Evolutionary conservation across 2,329 filamentous ascomycete species (phyloP).

Genomic region (Paramyrothecium roridum): DNA sequence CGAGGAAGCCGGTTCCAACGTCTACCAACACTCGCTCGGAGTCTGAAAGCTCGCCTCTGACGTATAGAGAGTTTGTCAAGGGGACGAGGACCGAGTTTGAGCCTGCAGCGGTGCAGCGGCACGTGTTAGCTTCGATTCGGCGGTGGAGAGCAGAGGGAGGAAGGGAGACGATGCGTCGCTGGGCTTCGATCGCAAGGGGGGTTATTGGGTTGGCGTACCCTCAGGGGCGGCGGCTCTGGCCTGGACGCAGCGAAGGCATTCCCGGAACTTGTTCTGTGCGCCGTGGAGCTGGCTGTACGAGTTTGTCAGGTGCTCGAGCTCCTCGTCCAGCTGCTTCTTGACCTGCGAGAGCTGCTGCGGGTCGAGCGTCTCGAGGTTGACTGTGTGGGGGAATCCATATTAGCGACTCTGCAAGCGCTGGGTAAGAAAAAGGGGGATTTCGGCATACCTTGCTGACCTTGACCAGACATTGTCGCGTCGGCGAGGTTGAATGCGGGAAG

Average conservation of each 20-base stretch:
- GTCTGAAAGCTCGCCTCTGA: constrained; percentile 75
- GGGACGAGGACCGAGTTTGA: constrained; percentile 76
- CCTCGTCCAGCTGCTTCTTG: constrained; percentile 94
- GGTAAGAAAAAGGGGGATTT: too few species aligned
- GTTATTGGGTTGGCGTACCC: constrained; percentile 24
- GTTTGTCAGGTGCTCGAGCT: constrained; percentile 87
- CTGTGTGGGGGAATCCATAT: constrained; percentile 24
- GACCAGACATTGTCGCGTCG: constrained; percentile 4
- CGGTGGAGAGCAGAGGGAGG: background rate
- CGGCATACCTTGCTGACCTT: background rate
- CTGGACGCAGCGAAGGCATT: constrained; percentile 78
- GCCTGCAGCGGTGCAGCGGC: constrained; percentile 15
- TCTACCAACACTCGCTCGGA: constrained; percentile 82
- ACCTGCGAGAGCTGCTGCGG: constrained; percentile 83
- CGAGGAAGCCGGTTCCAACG: constrained; percentile 88
- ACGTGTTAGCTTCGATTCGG: background rate
- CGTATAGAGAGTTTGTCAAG: constrained; percentile 90
- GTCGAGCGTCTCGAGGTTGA: constrained; percentile 71
- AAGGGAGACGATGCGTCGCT: background rate
- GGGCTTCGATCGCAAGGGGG: too few species aligned
- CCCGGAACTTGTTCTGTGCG: constrained; percentile 87
- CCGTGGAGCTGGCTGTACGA: constrained; percentile 88
- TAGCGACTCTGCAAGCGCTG: background rate
- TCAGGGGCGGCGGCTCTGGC: constrained; percentile 26
- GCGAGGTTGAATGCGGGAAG: background rate